A percentile compares a stretch with the other conserved stretches of the same genome.
Evolutionary conservation across 2,329 filamentous ascomycete species (phyloP).

Genomic region (Colletotrichum higginsianum): DNA sequence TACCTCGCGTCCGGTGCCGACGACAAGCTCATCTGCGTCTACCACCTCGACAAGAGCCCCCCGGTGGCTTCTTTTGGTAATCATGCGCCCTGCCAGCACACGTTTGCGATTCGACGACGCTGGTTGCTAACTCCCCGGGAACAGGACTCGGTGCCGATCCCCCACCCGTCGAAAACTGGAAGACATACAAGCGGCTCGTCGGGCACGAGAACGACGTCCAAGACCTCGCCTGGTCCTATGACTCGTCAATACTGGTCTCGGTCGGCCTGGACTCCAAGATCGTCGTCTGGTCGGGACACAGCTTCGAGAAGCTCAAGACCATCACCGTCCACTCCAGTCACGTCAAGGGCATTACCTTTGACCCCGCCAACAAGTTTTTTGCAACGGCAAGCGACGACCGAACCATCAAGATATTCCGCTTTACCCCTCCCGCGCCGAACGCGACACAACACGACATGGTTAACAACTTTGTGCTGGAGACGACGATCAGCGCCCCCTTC

Average conservation of each 20-base stretch:
- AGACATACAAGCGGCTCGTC: slow-evolving; percentile 91
- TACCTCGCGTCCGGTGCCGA: slow-evolving; percentile 98
- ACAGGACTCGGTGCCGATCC: slow-evolving; percentile 68
- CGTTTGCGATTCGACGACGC: neutral
- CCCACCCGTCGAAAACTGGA: slow-evolving; percentile 97
- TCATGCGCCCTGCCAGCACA: slow-evolving; percentile 51
- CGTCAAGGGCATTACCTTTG: slow-evolving; percentile 98
- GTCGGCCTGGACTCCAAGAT: slow-evolving; percentile 98
- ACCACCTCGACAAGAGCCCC: slow-evolving; percentile 87
- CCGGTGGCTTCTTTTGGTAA: slow-evolving; percentile 85
- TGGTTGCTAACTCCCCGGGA: slow-evolving; percentile 29
- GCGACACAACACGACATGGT: slow-evolving; percentile 95
- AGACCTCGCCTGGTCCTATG: slow-evolving; percentile 95
- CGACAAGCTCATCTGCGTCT: slow-evolving; percentile 99
- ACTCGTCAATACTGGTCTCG: slow-evolving; percentile 95
- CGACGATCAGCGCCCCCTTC: slow-evolving; percentile 91
- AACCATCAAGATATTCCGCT: slow-evolving; percentile 96
- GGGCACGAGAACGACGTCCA: slow-evolving; percentile 99
- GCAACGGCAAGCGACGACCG: slow-evolving; percentile 97
- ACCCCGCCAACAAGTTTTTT: slow-evolving; percentile 99
- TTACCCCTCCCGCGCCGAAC: slow-evolving; percentile 91
- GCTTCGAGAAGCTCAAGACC: slow-evolving; percentile 97
- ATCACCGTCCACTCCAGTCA: slow-evolving; percentile 94
- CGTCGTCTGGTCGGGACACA: slow-evolving; percentile 97
- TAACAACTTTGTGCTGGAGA: slow-evolving; percentile 95